Evolutionary conservation across 2,329 filamentous ascomycete genomes (phyloP).

Genomic region (Paracamarosporium sp.): DNA sequence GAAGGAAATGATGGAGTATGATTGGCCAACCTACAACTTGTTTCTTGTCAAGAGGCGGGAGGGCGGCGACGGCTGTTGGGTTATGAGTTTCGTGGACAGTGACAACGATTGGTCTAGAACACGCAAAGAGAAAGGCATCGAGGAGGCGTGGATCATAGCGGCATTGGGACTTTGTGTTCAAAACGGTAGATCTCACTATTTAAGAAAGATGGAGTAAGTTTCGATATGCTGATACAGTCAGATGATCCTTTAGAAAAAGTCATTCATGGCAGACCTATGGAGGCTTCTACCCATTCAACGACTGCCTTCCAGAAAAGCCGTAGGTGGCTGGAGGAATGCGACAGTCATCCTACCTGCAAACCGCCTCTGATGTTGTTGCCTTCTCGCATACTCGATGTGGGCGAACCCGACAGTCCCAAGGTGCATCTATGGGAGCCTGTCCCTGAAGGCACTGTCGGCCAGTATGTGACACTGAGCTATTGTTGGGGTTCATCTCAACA

Average conservation of each 20-base stretch:
- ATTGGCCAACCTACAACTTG: constrained; percentile 10
- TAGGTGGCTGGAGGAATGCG: constrained; percentile 9
- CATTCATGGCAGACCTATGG: constrained; percentile 8
- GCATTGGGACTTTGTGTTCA: constrained; percentile 11
- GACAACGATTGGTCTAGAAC: background rate
- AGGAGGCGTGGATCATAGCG: constrained; percentile 10
- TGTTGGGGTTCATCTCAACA: constrained; percentile 12
- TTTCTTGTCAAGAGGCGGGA: constrained; percentile 12
- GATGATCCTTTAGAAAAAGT: constrained; percentile 7
- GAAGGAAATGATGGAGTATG: background rate
- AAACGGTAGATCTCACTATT: background rate
- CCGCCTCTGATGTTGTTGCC: constrained; percentile 2
- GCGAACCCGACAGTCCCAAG: background rate
- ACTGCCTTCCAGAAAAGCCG: constrained; percentile 4
- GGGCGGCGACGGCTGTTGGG: constrained; percentile 10
- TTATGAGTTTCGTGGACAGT: constrained; percentile 11
- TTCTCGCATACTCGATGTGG: constrained; percentile 14
- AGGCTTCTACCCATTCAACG: background rate
- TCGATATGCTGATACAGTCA: background rate
- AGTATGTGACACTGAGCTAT: constrained; percentile 14
- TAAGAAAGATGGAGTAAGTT: background rate
- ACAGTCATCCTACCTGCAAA: constrained; percentile 8
- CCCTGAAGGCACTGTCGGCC: constrained; percentile 7
- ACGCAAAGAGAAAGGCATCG: background rate
- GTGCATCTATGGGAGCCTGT: constrained; percentile 12